Conservation (phyloP, 2,329 filamentous ascomycete species). For the Epichloe uncinata region DNA sequence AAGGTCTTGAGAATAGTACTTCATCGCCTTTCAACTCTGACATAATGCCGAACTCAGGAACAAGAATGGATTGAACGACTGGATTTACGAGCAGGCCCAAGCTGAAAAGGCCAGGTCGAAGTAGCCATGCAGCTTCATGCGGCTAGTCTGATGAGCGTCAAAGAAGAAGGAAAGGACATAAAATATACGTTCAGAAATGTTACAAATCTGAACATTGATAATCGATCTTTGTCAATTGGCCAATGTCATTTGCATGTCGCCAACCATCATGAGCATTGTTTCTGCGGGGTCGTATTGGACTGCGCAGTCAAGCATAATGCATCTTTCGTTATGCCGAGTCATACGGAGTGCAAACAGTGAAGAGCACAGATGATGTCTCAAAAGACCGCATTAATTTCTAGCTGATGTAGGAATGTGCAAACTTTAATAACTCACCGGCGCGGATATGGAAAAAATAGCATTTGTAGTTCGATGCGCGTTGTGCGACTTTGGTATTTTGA, state of each 20-base stretch:
- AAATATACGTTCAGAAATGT: background rate
- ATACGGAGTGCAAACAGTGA: background rate
- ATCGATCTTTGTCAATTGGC: background rate
- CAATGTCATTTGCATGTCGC: too few species aligned
- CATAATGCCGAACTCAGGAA: slow-evolving; percentile 42
- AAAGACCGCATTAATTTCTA: too few species aligned
- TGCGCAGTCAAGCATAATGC: too few species aligned
- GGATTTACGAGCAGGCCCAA: slow-evolving; percentile 81
- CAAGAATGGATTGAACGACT: slow-evolving; percentile 81
- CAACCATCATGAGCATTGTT: background rate
- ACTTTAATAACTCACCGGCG: too few species aligned
- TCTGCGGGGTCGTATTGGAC: background rate
- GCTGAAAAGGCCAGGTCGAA: slow-evolving; percentile 30
- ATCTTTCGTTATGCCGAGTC: background rate
- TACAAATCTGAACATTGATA: background rate
- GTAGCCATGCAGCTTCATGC: background rate
- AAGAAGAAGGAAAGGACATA: background rate
- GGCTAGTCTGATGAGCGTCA: background rate
- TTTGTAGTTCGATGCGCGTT: too few species aligned
- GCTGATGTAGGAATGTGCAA: too few species aligned
- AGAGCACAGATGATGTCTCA: too few species aligned
- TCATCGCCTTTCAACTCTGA: background rate
- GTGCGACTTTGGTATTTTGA: too few species aligned
- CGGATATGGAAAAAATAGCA: too few species aligned
- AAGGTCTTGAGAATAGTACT: background rate